Evolutionary conservation across 2,329 filamentous ascomycete genomes (phyloP), one percentile per base, ranked within the genome.

Genomic region (Aspergillus sp.): DNA sequence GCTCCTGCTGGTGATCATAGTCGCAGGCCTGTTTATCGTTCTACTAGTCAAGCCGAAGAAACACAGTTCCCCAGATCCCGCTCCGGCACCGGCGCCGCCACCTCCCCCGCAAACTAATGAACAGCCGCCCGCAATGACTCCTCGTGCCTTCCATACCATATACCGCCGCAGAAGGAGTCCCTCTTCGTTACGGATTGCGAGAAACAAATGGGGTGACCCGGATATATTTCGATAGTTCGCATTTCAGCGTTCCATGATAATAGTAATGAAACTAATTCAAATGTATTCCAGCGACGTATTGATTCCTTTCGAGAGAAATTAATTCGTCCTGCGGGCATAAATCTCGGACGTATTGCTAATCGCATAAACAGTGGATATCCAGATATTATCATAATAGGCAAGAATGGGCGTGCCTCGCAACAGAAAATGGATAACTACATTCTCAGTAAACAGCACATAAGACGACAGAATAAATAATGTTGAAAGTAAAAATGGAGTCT

Each of bases 21-120:
- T 99, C 55, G 87, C 89, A 19, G 95, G 91, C 32, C 85, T 97
- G 79, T 90, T 99, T 70, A 96, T 97, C 68, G 74, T 97, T 43
- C 77, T 97, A 2, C 76, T 91, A 41, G 82, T 96, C 63, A 97
- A 96, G 77, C 91, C 91, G 1, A 92, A 89, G 74, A 69, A 70
- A 17, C 65, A 71, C 47, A 61, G 55, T 38, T 66, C 70, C 6
- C 53, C 69, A 5, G 58, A 65, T 54, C 30, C 53, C 45, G 55
- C 55, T 15, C 17, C 51, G n/a, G 47, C 51, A 32, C 50, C 60
- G n/a, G 25, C 58, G 28, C 50, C 63, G 19, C 67, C 71, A 2
- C 59, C 70, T 45, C 60, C 67, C 41, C 64, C 65, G 45, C 63
- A 67, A 50, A 66, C 32, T 36, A 36, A 70, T 28, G 66, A 72